phyloP scores from a whole-genome alignment of 371 early-diverging fungal species.

The Cladochytrium tenue region DNA sequence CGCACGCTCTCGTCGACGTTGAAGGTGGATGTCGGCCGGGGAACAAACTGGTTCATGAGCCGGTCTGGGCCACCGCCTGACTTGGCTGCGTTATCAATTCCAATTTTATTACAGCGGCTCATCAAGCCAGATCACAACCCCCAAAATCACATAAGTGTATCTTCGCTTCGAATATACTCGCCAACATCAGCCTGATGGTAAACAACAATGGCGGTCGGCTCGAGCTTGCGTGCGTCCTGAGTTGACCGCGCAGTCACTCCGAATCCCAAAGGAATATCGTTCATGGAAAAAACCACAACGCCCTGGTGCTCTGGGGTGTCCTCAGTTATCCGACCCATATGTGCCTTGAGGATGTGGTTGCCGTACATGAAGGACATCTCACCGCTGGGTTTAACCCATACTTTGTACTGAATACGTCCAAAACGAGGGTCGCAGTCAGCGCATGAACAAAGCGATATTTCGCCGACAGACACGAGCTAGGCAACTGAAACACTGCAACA shows the following conservation, averaged over 20 bases:
- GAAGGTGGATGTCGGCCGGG: background rate
- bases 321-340: constrained; percentile 94
- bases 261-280: constrained; percentile 96
- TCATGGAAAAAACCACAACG: constrained; percentile 93
- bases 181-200: constrained; percentile 99
- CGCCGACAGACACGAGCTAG: too few relatives aligned
- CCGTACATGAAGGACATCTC: constrained; percentile 99
- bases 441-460: too few relatives aligned
- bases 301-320: constrained; percentile 98
- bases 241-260: constrained; percentile 96
- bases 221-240: constrained; percentile 84
- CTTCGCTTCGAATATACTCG: constrained; percentile 95
- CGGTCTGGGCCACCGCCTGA: too few relatives aligned
- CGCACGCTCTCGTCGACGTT: background rate
- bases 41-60: background rate
- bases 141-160: constrained; percentile 77
- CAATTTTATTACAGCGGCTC: too few relatives aligned
- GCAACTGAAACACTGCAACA: too few relatives aligned
- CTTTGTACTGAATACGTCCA: constrained; percentile 68
- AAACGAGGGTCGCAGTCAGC: background rate
- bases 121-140: too few relatives aligned
- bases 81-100: too few relatives aligned
- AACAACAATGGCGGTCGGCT: constrained; percentile 93
- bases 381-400: constrained; percentile 98
- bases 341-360: constrained; percentile 98